Conservation (phyloP, 192 early-diverging fungal genomes). For the Backusella mclennaniae region DNA sequence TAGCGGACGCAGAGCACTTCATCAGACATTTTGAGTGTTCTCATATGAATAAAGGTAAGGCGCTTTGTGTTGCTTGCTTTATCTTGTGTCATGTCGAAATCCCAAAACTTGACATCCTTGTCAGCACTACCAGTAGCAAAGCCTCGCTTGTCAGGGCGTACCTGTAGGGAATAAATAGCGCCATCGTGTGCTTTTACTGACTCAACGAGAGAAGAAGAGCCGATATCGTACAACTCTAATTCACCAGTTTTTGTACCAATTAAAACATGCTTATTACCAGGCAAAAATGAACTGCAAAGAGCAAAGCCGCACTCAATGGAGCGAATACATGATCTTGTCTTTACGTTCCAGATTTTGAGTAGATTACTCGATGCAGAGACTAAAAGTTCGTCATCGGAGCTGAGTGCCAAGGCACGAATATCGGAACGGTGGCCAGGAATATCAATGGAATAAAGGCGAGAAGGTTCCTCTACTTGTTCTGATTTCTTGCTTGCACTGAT, state of each 20-base stretch:
- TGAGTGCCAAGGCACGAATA: constrained; percentile 86
- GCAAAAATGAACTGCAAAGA: constrained; percentile 90
- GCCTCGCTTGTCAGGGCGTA: constrained; percentile 85
- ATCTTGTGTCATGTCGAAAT: constrained; percentile 75
- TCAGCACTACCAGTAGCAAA: constrained; percentile 91
- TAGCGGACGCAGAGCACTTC: constrained; percentile 85
- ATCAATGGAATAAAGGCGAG: constrained; percentile 70
- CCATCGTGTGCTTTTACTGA: constrained; percentile 91
- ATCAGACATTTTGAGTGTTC: constrained; percentile 94
- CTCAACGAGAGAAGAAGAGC: constrained; percentile 79
- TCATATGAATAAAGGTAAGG: constrained; percentile 79
- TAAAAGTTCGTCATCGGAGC: constrained; percentile 84
- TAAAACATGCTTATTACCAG: constrained; percentile 83
- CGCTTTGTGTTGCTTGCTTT: constrained; percentile 44
- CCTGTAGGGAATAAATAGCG: constrained; percentile 81
- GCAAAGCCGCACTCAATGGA: constrained; percentile 92
- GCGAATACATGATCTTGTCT: constrained; percentile 79
- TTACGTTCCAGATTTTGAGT: constrained; percentile 90
- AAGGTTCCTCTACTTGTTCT: constrained; percentile 68
- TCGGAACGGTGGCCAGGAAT: constrained; percentile 89
- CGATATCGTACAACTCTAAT: constrained; percentile 89
- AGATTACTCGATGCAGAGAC: constrained; percentile 82
- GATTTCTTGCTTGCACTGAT: constrained; percentile 56
- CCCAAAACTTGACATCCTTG: constrained; percentile 98
- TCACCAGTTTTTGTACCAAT: constrained; percentile 94